Percentiles rank a stretch among this genome's conserved stretches.
phyloP scores from a whole-genome alignment of 208 protist genomes.

The Balamuthia mandrillaris region DNA sequence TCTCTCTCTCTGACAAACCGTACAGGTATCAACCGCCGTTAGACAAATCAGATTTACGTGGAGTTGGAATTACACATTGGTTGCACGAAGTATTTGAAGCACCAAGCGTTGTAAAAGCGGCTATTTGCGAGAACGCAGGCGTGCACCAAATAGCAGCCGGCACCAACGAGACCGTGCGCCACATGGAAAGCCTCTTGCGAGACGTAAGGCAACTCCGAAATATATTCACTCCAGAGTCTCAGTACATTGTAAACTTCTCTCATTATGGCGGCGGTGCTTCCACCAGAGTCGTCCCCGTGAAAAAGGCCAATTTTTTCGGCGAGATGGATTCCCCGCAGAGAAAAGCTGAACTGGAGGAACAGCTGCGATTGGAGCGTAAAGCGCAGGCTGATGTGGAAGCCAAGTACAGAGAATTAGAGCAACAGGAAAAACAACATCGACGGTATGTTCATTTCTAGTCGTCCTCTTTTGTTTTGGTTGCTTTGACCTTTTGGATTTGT shows the following conservation, averaged over 20 bases:
- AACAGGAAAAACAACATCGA: too few species aligned
- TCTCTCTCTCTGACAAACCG: neutral
- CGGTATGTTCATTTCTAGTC: too few species aligned
- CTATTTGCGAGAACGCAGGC: neutral
- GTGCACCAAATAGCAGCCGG: neutral
- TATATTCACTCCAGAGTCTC: conserved; percentile 27
- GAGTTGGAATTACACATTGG: too few species aligned
- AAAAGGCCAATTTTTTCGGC: neutral
- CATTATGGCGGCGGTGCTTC: conserved; percentile 26
- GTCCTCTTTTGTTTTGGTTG: too few species aligned
- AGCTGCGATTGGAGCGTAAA: too few species aligned
- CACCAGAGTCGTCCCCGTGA: neutral
- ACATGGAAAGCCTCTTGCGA: neutral
- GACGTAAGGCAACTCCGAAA: neutral
- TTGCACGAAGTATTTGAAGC: conserved; percentile 33
- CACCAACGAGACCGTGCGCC: neutral
- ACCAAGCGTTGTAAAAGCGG: neutral
- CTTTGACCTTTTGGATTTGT: too few species aligned
- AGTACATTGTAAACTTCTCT: neutral
- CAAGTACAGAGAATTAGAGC: too few species aligned
- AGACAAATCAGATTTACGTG: too few species aligned
- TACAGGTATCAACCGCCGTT: too few species aligned
- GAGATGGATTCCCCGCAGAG: too few species aligned
- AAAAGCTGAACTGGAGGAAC: too few species aligned
- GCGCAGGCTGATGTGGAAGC: too few species aligned